These are phyloP conservation scores for Ustilago shanxiensis DNA, from an alignment of 1,284 basidiomycete genomes.

Conservation along the genomic window DNA sequence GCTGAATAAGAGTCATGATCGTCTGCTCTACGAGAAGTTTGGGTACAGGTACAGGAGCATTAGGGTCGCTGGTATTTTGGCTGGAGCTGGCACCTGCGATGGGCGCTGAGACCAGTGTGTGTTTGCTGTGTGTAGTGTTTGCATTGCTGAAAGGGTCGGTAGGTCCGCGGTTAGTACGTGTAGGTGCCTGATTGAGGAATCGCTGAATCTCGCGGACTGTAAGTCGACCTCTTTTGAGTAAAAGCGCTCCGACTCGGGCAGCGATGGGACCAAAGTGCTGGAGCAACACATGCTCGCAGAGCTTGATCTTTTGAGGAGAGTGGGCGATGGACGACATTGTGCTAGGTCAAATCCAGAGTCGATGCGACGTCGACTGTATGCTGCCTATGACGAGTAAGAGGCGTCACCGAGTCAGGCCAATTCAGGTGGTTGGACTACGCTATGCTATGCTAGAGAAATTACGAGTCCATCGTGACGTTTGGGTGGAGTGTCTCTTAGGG, in stretches of 20 bases:
- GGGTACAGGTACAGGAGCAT: conserved; percentile 75
- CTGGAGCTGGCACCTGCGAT: conserved; percentile 45
- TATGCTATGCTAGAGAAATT: background rate
- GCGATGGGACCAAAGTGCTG: conserved; percentile 84
- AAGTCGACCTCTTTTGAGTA: conserved; percentile 87
- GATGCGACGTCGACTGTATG: background rate
- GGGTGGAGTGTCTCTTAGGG: background rate
- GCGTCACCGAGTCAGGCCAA: background rate
- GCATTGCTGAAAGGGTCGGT: conserved; percentile 38
- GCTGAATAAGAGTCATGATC: conserved; percentile 87
- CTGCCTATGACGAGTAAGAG: background rate
- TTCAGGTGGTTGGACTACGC: background rate
- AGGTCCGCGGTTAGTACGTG: conserved; percentile 40
- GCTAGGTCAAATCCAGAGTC: background rate
- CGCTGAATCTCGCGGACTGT: conserved; percentile 74
- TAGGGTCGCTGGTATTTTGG: conserved; percentile 71
- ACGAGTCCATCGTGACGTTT: conserved; percentile 13
- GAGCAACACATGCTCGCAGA: conserved; percentile 82
- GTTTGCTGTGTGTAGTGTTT: conserved; percentile 22
- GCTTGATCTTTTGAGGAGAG: conserved; percentile 66
- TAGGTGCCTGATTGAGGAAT: conserved; percentile 54
- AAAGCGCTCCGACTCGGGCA: conserved; percentile 79
- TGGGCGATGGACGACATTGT: conserved; percentile 47
- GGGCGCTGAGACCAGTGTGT: conserved; percentile 35
- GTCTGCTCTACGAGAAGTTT: conserved; percentile 79